phyloP scores from a whole-genome alignment of 1,284 basidiomycete genomes.

The Moesziomyces antarcticus region DNA sequence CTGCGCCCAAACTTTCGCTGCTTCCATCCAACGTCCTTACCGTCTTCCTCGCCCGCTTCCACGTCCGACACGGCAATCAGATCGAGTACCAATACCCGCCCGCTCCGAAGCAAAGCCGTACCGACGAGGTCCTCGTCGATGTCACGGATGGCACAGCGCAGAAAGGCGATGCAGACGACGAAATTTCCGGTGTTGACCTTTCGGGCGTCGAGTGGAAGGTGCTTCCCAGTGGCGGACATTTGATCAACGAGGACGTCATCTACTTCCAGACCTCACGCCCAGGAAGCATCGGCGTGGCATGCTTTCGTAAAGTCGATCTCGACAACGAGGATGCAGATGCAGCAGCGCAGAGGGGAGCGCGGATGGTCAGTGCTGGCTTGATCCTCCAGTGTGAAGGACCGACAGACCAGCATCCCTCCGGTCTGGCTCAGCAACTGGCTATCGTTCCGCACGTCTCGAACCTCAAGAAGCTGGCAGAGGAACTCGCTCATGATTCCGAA shows the following conservation, averaged over 20 bases:
- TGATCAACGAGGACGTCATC: slow-evolving; percentile 49
- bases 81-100: slow-evolving; percentile 50
- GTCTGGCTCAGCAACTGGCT: slow-evolving; percentile 42
- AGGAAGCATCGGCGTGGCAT: slow-evolving; percentile 42
- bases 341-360: slow-evolving; percentile 41
- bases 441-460: slow-evolving; percentile 42
- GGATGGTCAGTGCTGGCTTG: slow-evolving; percentile 53
- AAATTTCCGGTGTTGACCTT: slow-evolving; percentile 11
- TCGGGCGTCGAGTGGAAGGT: slow-evolving; percentile 58
- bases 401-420: slow-evolving; percentile 14
- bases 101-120: neutral
- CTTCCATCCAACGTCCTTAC: slow-evolving; percentile 45
- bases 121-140: slow-evolving; percentile 20
- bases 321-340: slow-evolving; percentile 12
- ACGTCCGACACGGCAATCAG: slow-evolving; percentile 54
- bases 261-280: slow-evolving; percentile 37
- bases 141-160: slow-evolving; percentile 6
- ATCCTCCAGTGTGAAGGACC: slow-evolving; percentile 29
- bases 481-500: slow-evolving; percentile 22
- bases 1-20: slow-evolving; percentile 20
- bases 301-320: slow-evolving; percentile 51
- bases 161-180: neutral
- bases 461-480: slow-evolving; percentile 41
- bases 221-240: slow-evolving; percentile 54
- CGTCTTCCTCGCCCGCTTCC: slow-evolving; percentile 54